Evolutionary conservation across 1,284 basidiomycete genomes (phyloP), one percentile per base, ranked within the genome.

Genomic region (Inonotus hispidus): DNA sequence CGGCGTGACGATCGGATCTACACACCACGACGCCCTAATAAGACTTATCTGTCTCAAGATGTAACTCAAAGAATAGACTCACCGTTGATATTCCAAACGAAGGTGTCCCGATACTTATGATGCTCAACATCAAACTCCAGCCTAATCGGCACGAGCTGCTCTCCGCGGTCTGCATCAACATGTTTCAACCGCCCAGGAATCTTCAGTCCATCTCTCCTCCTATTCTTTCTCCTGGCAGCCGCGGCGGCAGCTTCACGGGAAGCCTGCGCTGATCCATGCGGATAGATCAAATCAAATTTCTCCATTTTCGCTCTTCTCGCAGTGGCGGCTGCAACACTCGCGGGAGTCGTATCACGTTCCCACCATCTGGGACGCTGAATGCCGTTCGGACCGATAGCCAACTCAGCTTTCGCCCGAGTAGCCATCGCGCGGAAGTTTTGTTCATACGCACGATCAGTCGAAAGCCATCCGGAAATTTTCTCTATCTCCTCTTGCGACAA

Each of bases 31-130:
- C 1, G 7, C 47, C 25, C 27, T 14, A 1, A 25, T 49, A 6
- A 49, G 16, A 25, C 47, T 25, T 32, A 32, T 32, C 32, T 32
- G 8, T 32, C 32, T 8, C 32, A 8, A n/a, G n/a, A 52, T 1
- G 14, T 8, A 11, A 13, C 8, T 32, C 16, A 7, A 27, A 61
- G 53, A 54, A 56, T 16, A 29, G 45, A 25, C 82, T 57, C 63
- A 94, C 93, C 93, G 67, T 91, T 88, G 57, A 95, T 76, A 70
- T 99, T 98, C 96, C 96, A 99, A 38, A 96, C 85, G 73, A 99
- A 98, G 0, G 96, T 95, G 72, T 99, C 96, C 41, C 94, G 85
- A 79, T 98, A 86, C 73, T 90, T 92, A 71, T 91, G 89, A 70
- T 93, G 90, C 62, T 91, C 89, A 59, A 96, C 88, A 68, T 99